phyloP scores from a whole-genome alignment of 1,139 yeast species.

The Geotrichum phurueaensis region DNA sequence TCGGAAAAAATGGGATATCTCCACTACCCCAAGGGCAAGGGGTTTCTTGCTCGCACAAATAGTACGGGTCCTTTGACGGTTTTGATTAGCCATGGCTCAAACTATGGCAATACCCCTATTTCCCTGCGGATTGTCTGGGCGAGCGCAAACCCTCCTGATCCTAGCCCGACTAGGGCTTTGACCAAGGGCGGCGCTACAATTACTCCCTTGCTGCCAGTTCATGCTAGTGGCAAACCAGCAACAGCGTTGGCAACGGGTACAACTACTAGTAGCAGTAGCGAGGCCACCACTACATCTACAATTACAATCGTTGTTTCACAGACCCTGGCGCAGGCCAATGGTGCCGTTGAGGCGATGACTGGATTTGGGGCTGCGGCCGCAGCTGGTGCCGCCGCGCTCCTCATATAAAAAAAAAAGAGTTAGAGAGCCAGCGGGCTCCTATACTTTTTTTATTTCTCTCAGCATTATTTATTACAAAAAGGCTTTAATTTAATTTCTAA shows the following conservation, averaged over 20 bases:
- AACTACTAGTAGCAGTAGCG: not conserved
- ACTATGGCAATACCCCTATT: not conserved
- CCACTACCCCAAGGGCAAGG: not conserved
- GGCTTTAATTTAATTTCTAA: too few relatives aligned
- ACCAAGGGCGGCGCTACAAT: not conserved
- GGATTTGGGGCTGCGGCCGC: constrained; percentile 6
- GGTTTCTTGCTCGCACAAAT: not conserved
- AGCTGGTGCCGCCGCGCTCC: constrained; percentile 8
- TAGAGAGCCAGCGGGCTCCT: not conserved
- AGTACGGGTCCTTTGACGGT: not conserved
- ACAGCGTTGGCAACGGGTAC: not conserved
- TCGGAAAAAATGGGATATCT: not conserved
- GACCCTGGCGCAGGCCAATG: constrained; percentile 1
- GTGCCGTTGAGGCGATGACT: not conserved
- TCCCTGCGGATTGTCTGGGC: not conserved
- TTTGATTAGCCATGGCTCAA: not conserved
- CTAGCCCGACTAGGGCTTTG: not conserved
- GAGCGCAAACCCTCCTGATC: not conserved
- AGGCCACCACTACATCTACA: not conserved
- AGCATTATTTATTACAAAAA: not conserved
- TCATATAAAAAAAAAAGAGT: not conserved
- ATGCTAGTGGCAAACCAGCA: not conserved
- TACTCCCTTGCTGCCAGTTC: not conserved
- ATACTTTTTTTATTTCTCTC: not conserved
- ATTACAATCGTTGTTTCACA: not conserved